Percentiles rank a stretch among this genome's conserved stretches.
Evolutionary conservation across 2,329 filamentous ascomycete genomes (phyloP).

Genomic region (Fusarium virguliforme): DNA sequence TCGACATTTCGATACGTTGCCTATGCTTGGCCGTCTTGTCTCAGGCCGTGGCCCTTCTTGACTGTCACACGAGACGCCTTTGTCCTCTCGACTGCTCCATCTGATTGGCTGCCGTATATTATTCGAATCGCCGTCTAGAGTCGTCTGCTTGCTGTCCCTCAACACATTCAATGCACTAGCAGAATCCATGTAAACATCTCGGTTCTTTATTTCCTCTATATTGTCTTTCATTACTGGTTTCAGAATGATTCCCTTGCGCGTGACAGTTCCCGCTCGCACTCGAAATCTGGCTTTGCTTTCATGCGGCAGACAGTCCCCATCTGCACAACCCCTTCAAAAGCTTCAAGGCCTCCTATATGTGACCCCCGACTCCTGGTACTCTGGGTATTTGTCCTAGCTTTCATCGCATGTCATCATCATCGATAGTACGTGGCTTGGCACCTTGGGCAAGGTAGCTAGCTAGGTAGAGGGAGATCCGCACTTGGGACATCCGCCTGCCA

Average conservation of each 20-base stretch:
- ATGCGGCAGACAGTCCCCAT: conserved; percentile 25
- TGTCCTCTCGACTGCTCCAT: neutral
- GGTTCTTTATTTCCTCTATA: conserved; percentile 45
- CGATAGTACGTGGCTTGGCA: conserved; percentile 32
- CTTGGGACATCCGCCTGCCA: conserved; percentile 40
- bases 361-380: conserved; percentile 32
- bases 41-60: neutral
- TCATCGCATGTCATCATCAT: conserved; percentile 49
- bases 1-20: neutral
- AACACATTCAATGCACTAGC: neutral
- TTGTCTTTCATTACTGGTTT: conserved; percentile 40
- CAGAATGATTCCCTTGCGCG: conserved; percentile 27
- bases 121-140: neutral
- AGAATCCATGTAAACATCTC: conserved; percentile 23
- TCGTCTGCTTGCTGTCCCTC: neutral
- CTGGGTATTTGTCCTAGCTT: conserved; percentile 42
- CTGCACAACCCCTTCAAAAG: conserved; percentile 29
- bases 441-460: conserved; percentile 30
- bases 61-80: neutral
- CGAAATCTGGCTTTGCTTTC: conserved; percentile 39
- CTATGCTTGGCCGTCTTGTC: neutral
- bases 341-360: conserved; percentile 25
- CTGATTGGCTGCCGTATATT: neutral
- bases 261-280: conserved; percentile 42
- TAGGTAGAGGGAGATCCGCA: conserved; percentile 23